Evolutionary conservation across 1,284 basidiomycete species (phyloP).

Genomic region (Rhodotorula sp.): DNA sequence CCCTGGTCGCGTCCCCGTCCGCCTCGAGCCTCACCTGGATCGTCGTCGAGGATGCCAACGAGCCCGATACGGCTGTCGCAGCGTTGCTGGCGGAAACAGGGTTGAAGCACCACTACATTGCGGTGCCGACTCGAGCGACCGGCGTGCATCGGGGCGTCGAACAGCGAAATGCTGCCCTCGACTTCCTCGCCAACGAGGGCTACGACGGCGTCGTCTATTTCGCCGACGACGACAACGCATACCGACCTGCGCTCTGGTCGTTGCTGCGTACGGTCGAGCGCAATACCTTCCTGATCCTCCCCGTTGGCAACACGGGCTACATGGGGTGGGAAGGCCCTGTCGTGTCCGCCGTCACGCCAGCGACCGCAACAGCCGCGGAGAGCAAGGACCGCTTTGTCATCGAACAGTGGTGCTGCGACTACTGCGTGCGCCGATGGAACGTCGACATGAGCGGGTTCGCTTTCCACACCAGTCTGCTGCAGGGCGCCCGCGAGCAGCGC

Average conservation of each 20-base stretch:
- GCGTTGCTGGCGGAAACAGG: background rate
- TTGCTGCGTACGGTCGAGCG: background rate
- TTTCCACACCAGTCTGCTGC: slow-evolving; percentile 5
- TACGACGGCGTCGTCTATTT: slow-evolving; percentile 14
- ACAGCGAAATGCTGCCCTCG: slow-evolving; percentile 21
- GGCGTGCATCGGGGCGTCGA: slow-evolving; percentile 7
- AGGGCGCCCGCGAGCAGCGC: no score
- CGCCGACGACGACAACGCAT: slow-evolving; percentile 23
- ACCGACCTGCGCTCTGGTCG: background rate
- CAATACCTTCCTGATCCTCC: background rate
- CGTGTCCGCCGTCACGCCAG: background rate
- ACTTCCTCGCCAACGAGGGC: background rate
- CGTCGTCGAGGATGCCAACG: slow-evolving; percentile 19
- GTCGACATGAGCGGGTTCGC: slow-evolving; percentile 25
- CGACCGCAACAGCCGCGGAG: background rate
- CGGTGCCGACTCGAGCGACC: background rate
- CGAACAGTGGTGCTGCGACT: slow-evolving; percentile 19
- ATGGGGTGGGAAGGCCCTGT: slow-evolving; percentile 11
- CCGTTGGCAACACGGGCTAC: slow-evolving; percentile 17
- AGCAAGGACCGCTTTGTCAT: background rate
- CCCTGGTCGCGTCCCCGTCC: background rate
- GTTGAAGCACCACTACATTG: background rate
- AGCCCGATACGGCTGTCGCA: slow-evolving; percentile 2
- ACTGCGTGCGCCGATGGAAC: slow-evolving; percentile 17
- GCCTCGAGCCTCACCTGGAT: slow-evolving; percentile 6